Evolutionary conservation across 192 early-diverging fungal species (phyloP).

Genomic region (Pilaira anomala): DNA sequence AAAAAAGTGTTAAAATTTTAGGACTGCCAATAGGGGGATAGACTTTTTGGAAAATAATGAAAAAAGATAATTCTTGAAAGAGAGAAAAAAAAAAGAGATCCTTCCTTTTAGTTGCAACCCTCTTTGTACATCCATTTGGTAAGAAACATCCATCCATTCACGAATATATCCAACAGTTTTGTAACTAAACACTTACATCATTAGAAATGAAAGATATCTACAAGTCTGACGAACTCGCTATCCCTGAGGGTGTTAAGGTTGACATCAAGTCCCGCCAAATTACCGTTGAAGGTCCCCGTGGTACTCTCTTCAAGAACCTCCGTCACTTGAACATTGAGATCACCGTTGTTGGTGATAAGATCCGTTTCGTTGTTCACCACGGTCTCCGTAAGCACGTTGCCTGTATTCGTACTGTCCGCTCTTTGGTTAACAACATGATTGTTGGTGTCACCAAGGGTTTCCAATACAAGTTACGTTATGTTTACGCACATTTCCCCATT

Average conservation of each 20-base stretch:
- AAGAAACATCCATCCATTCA: constrained; percentile 8
- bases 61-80: too few relatives aligned
- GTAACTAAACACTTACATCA: constrained; percentile 25
- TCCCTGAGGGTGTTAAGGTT: constrained; percentile 86
- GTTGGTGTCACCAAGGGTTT: constrained; percentile 95
- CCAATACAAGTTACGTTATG: constrained; percentile 99
- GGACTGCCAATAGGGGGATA: too few relatives aligned
- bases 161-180: neutral
- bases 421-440: constrained; percentile 95
- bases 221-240: constrained; percentile 83
- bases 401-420: constrained; percentile 93
- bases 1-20: too few relatives aligned
- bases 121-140: constrained; percentile 15
- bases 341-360: constrained; percentile 59
- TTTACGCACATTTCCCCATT: constrained; percentile 99
- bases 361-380: constrained; percentile 88
- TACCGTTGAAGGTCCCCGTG: constrained; percentile 91
- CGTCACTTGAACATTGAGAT: constrained; percentile 94
- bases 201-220: constrained; percentile 80
- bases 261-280: constrained; percentile 86
- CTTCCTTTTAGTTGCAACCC: neutral
- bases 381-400: constrained; percentile 97
- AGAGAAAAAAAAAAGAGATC: neutral
- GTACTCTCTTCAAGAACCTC: constrained; percentile 83
- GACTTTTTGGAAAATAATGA: too few relatives aligned